Base-by-base conservation (phyloP, 2,329 filamentous ascomycete genomes). In the Huntiella abstrusa region DNA sequence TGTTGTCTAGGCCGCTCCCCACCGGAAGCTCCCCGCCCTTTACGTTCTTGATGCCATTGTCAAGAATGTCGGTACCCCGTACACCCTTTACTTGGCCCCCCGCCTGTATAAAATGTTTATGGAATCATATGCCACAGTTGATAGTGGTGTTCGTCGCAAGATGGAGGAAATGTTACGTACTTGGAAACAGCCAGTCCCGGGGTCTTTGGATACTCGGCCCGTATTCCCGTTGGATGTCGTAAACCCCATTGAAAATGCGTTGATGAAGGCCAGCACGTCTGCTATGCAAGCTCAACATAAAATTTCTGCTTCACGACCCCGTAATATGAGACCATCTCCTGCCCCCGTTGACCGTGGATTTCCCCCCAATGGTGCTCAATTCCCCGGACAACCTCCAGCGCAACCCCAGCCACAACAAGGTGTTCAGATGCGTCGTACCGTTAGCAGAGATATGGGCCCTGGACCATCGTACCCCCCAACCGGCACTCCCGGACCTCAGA, bases 1-100 rank as follows among this genome's bases (percentile, higher is more conserved):
- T 47, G 39, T 44, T 43, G 3, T 37, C 53, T 63, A 98, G 91
- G 84, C 82, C 46, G 75, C 85, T 40, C 86, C 91, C 35, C 73
- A 77, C 51, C 87, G 86, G 61, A 98, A 96, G 59, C 69, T 98
- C 2, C 87, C 91, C 13, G 85, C 91, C n/a, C 71, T 98, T 22
- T 98, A 96, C 64, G 84, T 98, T 53, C 79, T 98, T 58, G 91
- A 98, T 64, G 96, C 88, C 12, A 88, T 98, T 51, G 87, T 93
- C 59, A 98, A 98, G 64, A 96, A 98, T 67, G 86, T 98, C 51
- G 91, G 91, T 51, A 95, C 88, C 1, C 91, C 91, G 5, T 98
- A 98, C 62, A 96, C 88, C 0, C 71, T 96, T 10, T 96, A 94
- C 61, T 82, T 98, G 53, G 85, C 87, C 45, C 80, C 84, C 36